Evolutionary conservation across 2,329 filamentous ascomycete species (phyloP), one percentile per base, ranked within the genome.

Genomic region (Tolypocladium pustulatum): DNA sequence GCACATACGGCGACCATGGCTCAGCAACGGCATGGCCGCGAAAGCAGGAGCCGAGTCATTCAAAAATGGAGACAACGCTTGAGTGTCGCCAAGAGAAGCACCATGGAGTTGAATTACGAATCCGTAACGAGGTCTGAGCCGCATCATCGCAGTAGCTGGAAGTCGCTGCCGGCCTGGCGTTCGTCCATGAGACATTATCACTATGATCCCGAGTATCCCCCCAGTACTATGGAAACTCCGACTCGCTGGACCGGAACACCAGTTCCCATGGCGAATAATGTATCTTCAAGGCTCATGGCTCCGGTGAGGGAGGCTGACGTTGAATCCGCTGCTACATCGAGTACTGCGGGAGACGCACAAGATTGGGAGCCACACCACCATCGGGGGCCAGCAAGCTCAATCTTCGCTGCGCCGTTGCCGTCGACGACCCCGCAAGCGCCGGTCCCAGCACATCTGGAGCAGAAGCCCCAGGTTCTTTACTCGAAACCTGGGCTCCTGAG

Each of bases 211-310:
- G 65, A 67, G 41, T 62, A 64, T 38, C 54, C 61, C 1, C 58
- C 60, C 25, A 66, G 61, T 53, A 59, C 65, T 8, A 58, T 74
- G 17, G 72, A 74, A 54, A 80, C 77, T 9, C 77, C 77, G 2
- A 79, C 76, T n/a, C 75, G 75, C 55, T 75, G 76, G 71, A 78
- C 75, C 3, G 74, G 78, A 4, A 68, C 73, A 56, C 68, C 73
- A 8, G 68, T 73, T 36, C 69, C 73, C 6, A 69, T 75, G 60
- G 66, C 71, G 8, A 72, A 70, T 36, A 64, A 66, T 2, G 43
- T 69, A 27, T 61, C 65, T 12, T 57, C 67, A 27, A 66, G 65
- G 32, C 64, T 65, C 17, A 72, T 73, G 64, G 65, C 68, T 20
- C 62, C 70, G 17, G 61, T 73, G 17, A 66, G 62, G 55, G 71